Evolutionary conservation across 192 early-diverging fungal species (phyloP), one percentile per base, ranked within the genome.

Genomic region (Coemansia sp.): DNA sequence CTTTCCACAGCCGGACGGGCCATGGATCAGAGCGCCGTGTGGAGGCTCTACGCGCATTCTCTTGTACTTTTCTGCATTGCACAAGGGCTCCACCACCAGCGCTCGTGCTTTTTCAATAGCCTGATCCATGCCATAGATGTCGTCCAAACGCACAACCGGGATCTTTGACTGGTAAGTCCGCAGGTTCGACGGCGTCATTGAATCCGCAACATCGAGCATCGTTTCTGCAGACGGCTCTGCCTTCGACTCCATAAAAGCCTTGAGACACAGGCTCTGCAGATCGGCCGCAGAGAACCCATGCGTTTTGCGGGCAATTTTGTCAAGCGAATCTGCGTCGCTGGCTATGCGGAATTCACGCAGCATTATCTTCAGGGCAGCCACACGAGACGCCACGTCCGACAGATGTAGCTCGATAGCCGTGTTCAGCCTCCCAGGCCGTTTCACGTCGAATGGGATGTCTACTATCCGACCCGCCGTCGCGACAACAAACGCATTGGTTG

Each of bases 1-100:
- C 65, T 98, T 98, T 7, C 95, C 96, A 5, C 90, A 87, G 10
- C 96, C 96, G 0, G 93, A 81, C 8, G 94, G 94, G 0, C 96
- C 96, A 67, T 96, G 84, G 19, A 98, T 74, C 17, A 97, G 72
- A 9, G 94, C 84, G 25, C 95, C 95, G 35, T 85, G 82, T 0
- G 93, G 93, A 3, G 90, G 87, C 33, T 81, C 75, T 17, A 92
- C 86, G 13, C 85, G 86, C 63, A 92, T 74, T n/a, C 77, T 63
- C n/a, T 71, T 66, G 61, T 77, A 84, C 36, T 67, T 73, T 36
- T 71, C 76, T 9, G 67, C 73, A 15, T 66, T 58, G 56, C 70
- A 41, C 58, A 81, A 61, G 36, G 87, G 87, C 86, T 76, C 86
- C 9, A 81, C 56, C 17, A 81, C 73, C 32, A 75, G 70, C 52